A percentile compares a stretch with the other conserved stretches of the same genome.
These are phyloP conservation scores for Metschnikowia kunwiensis DNA, from an alignment of 805 yeast genomes.

Conservation along the genomic window DNA sequence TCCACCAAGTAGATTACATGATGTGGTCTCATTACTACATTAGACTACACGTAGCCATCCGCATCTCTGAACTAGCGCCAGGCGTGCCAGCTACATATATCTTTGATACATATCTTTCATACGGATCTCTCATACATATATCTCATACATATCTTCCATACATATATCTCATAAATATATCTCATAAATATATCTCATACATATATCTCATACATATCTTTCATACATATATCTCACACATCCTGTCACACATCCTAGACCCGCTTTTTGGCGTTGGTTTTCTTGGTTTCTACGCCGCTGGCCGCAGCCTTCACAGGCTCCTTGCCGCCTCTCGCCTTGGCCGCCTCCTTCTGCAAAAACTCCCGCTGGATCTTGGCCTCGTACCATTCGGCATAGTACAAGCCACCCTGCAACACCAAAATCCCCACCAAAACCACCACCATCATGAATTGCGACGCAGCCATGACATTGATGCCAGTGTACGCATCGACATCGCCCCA, in stretches of 20 bases:
- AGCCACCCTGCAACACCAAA: constrained; percentile 80
- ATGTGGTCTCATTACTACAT: no score
- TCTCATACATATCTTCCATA: no score
- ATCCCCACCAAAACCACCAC: constrained; percentile 72
- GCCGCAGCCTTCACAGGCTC: constrained; percentile 6
- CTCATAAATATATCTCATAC: no score
- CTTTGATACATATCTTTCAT: no score
- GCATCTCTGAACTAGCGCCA: no score
- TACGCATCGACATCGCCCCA: constrained; percentile 93
- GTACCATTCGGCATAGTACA: constrained; percentile 80
- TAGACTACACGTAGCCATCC: no score
- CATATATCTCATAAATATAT: no score
- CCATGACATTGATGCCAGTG: constrained; percentile 88
- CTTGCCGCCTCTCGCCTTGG: constrained; percentile 13
- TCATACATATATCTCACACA: no score
- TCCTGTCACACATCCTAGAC: not conserved
- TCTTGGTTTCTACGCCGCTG: constrained; percentile 12
- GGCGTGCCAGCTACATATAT: no score
- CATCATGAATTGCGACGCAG: constrained; percentile 80
- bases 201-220: no score
- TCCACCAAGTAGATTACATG: no score
- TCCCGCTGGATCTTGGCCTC: constrained; percentile 34
- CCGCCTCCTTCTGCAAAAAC: constrained; percentile 30
- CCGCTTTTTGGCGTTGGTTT: constrained; percentile 19
- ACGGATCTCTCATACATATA: no score